phyloP scores from a whole-genome alignment of 129 eudicot genomes.

The Tagetes erecta region DNA sequence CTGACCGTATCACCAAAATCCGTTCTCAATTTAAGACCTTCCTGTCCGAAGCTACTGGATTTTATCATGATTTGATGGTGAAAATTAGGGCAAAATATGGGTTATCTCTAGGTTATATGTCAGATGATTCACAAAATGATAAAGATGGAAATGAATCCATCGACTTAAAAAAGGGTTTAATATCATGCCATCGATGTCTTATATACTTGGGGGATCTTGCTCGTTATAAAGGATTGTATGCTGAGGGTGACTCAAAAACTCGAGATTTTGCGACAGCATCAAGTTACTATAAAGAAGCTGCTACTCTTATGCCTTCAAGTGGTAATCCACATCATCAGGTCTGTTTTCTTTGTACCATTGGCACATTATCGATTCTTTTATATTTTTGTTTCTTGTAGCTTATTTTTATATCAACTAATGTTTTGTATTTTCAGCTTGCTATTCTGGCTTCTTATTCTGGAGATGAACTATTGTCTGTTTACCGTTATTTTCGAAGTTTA shows the following conservation, averaged over 20 bases:
- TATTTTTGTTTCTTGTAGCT: background rate
- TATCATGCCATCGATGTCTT: constrained; percentile 89
- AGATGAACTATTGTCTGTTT: constrained; percentile 72
- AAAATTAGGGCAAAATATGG: constrained; percentile 89
- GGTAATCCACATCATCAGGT: constrained; percentile 99
- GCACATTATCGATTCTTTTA: background rate
- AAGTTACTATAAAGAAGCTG: constrained; percentile 83
- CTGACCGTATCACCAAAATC: constrained; percentile 70
- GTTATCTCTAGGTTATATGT: constrained; percentile 56
- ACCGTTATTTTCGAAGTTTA: constrained; percentile 92
- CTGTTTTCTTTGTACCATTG: background rate
- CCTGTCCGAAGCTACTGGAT: constrained; percentile 95
- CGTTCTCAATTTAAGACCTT: constrained; percentile 89
- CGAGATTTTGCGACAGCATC: constrained; percentile 87
- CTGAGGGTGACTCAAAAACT: constrained; percentile 82
- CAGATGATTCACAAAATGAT: constrained; percentile 62
- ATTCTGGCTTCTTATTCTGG: constrained; percentile 84
- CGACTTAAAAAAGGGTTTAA: constrained; percentile 71
- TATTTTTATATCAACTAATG: background rate
- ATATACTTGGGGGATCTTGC: constrained; percentile 96
- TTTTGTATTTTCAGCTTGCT: constrained; percentile 72
- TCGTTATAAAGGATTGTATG: constrained; percentile 92
- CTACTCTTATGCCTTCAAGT: constrained; percentile 76
- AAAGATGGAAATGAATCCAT: constrained; percentile 54
- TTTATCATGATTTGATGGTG: constrained; percentile 91